A percentile compares a stretch with the other conserved stretches of the same genome.
phyloP scores from a whole-genome alignment of 2,329 filamentous ascomycete genomes.

The Pezicula carpinea region DNA sequence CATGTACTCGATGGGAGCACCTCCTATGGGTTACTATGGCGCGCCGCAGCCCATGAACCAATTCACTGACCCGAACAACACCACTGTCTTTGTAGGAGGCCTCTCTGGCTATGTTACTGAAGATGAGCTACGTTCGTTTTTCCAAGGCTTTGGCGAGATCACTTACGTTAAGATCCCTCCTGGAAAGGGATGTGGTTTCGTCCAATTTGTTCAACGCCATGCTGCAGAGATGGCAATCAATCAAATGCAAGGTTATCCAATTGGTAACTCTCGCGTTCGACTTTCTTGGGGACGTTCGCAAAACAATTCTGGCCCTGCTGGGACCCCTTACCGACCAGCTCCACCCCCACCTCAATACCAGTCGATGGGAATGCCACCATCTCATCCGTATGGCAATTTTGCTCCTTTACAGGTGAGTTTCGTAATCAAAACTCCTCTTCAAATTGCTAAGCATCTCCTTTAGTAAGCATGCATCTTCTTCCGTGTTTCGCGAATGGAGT shows the following conservation, averaged over 20 bases:
- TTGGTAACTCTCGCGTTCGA: slow-evolving; percentile 96
- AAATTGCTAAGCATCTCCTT: slow-evolving; percentile 9
- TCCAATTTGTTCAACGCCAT: slow-evolving; percentile 98
- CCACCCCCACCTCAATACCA: slow-evolving; percentile 74
- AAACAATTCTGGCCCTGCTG: slow-evolving; percentile 96
- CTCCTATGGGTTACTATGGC: slow-evolving; percentile 63
- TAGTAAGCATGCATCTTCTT: slow-evolving; percentile 29
- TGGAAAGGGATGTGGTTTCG: slow-evolving; percentile 97
- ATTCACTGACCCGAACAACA: slow-evolving; percentile 99
- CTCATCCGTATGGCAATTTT: slow-evolving; percentile 29
- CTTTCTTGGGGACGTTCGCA: slow-evolving; percentile 97
- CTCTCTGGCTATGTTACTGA: slow-evolving; percentile 97
- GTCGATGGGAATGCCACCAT: slow-evolving; percentile 44
- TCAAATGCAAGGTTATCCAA: slow-evolving; percentile 99
- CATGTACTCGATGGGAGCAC: slow-evolving; percentile 63
- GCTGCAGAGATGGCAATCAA: slow-evolving; percentile 99
- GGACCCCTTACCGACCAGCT: slow-evolving; percentile 93
- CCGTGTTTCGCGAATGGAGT: slow-evolving; percentile 30
- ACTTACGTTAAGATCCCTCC: slow-evolving; percentile 99
- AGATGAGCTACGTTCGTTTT: slow-evolving; percentile 99
- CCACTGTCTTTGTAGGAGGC: slow-evolving; percentile 95
- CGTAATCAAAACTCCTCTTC: neutral
- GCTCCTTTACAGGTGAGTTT: slow-evolving; percentile 29
- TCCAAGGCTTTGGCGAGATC: slow-evolving; percentile 98
- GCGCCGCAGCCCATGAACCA: slow-evolving; percentile 91